Evolutionary conservation across 179 eudicot genomes (phyloP).

Genomic region (Nepenthes alata): DNA sequence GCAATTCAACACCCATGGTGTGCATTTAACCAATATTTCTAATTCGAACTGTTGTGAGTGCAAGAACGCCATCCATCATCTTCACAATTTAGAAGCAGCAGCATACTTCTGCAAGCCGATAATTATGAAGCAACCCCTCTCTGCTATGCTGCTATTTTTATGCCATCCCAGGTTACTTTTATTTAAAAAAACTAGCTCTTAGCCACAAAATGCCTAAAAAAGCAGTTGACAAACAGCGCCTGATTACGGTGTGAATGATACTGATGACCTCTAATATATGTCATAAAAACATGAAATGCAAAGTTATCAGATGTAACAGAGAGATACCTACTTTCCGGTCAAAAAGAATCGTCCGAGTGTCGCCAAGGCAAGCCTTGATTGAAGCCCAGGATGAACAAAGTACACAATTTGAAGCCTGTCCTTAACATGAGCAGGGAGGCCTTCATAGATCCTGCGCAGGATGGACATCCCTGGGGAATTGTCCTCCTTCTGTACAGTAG

Average conservation of each 20-base stretch:
- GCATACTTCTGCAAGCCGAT: background rate
- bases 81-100: no score
- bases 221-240: no score
- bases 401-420: conserved; percentile 83
- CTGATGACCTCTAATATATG: no score
- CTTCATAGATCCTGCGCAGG: conserved; percentile 93
- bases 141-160: background rate
- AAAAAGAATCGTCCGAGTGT: conserved; percentile 81
- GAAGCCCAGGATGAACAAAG: conserved; percentile 89
- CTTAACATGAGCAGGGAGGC: conserved; percentile 61
- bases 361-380: conserved; percentile 82
- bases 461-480: conserved; percentile 85
- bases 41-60: no score
- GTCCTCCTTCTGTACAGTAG: conserved; percentile 72
- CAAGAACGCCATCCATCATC: no score
- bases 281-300: no score
- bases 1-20: no score
- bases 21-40: no score
- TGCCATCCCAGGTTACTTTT: background rate
- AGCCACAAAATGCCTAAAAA: background rate
- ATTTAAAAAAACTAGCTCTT: background rate
- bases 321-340: conserved; percentile 69
- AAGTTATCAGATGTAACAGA: background rate
- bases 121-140: background rate
- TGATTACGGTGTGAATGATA: no score